Conservation (phyloP, 192 early-diverging fungal species). For the Podila verticillata region DNA sequence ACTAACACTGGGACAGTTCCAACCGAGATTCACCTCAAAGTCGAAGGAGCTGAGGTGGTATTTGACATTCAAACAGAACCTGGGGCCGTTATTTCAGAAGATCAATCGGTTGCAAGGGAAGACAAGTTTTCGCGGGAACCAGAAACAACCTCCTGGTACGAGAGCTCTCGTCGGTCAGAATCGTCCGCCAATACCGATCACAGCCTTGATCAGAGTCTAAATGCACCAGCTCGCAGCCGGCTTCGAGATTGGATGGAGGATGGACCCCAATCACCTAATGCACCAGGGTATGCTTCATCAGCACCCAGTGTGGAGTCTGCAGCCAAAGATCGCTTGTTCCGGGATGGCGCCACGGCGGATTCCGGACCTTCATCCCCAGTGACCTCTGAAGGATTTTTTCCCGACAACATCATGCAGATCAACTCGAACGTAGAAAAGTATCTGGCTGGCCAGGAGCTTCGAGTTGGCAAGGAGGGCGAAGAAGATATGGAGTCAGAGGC, state of each 20-base stretch:
- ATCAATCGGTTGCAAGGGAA: conserved; percentile 6
- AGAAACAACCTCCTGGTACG: conserved; percentile 34
- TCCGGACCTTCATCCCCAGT: conserved; percentile 41
- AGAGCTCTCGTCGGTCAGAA: conserved; percentile 34
- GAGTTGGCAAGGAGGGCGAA: conserved; percentile 18
- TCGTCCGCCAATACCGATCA: conserved; percentile 32
- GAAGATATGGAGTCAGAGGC: conserved; percentile 54
- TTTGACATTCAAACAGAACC: conserved; percentile 62
- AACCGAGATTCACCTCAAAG: conserved; percentile 79
- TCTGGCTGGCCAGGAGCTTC: conserved; percentile 37
- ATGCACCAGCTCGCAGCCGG: conserved; percentile 15
- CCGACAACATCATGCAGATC: conserved; percentile 26
- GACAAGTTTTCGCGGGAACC: conserved; percentile 28
- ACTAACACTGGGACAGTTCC: conserved; percentile 82
- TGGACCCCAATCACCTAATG: conserved; percentile 10
- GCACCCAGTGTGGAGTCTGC: conserved; percentile 25
- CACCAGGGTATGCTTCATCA: conserved; percentile 12
- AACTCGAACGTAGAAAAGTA: conserved; percentile 41
- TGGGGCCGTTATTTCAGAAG: conserved; percentile 13
- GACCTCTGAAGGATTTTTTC: conserved; percentile 45
- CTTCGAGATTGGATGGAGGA: conserved; percentile 48
- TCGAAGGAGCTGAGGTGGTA: conserved; percentile 66
- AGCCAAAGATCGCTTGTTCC: conserved; percentile 27
- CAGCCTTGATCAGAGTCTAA: conserved; percentile 16
- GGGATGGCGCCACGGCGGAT: conserved; percentile 18